Evolutionary conservation across 2,329 filamentous ascomycete genomes (phyloP).

Genomic region (Penicillium sp.): DNA sequence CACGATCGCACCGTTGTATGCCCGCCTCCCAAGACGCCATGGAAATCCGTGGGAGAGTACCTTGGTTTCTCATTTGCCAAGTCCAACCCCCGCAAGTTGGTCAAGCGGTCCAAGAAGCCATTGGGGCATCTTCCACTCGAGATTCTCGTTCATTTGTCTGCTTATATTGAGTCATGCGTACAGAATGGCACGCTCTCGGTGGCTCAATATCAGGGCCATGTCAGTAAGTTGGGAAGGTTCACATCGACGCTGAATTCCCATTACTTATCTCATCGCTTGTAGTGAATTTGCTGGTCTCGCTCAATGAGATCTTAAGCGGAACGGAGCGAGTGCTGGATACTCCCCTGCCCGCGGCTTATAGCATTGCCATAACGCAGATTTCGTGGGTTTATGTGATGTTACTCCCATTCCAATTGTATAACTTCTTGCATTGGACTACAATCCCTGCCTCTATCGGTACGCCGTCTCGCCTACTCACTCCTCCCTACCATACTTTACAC

Average conservation of each 20-base stretch:
- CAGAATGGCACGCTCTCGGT: slow-evolving; percentile 39
- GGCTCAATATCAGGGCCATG: slow-evolving; percentile 40
- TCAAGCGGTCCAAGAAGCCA: slow-evolving; percentile 72
- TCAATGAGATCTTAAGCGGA: slow-evolving; percentile 73
- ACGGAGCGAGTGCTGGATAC: slow-evolving; percentile 82
- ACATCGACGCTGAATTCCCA: not conserved
- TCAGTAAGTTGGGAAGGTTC: slow-evolving; percentile 28
- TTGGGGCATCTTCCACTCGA: slow-evolving; percentile 83
- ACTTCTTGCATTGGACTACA: slow-evolving; percentile 67
- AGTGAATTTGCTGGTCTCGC: slow-evolving; percentile 61
- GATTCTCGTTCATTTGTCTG: slow-evolving; percentile 70
- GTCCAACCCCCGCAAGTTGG: slow-evolving; percentile 73
- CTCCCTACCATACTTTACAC: not conserved
- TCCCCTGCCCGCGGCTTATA: slow-evolving; percentile 78
- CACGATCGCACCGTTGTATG: slow-evolving; percentile 44
- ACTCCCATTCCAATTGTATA: slow-evolving; percentile 77
- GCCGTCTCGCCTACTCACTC: not conserved
- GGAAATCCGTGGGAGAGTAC: slow-evolving; percentile 70
- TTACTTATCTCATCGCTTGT: not conserved
- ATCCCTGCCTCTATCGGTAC: slow-evolving; percentile 70
- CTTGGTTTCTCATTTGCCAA: slow-evolving; percentile 74
- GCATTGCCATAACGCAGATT: slow-evolving; percentile 84
- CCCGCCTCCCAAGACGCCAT: slow-evolving; percentile 50
- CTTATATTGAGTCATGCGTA: slow-evolving; percentile 65
- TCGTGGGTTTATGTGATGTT: slow-evolving; percentile 81